Base-by-base conservation (phyloP, 2,329 filamentous ascomycete genomes). In the Pyricularia sp. region DNA sequence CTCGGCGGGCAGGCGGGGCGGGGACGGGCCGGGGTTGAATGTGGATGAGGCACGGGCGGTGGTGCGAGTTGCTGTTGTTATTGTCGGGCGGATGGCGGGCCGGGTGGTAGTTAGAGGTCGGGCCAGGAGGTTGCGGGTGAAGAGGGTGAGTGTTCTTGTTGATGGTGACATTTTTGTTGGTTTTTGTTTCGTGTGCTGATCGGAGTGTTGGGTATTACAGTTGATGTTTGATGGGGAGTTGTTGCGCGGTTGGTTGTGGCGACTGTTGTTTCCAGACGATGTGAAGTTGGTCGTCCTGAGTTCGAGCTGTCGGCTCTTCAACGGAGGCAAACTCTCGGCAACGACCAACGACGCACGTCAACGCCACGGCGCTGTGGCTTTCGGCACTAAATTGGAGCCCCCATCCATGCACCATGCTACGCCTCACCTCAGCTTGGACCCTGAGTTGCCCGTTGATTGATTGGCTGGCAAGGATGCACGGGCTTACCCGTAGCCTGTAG, bases 1-100 rank as follows among this genome's bases (percentile, higher is more conserved):
- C 78, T 92, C 89, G 74, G 93, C 89, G 7, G 94, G 93, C 12
- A 98, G 92, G 66, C 93, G 91, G 0, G 93, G 94, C 20, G 95
- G 95, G 9, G 92, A 81, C 28, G 94, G 92, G 14, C 83, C 82
- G 23, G 81, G 75, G 68, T 80, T 77, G 79, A 85, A 86, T 71
- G 80, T 72, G 74, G 80, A 78, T 72, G 75, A 75, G 31, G 36
- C 36, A 12, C 64, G 64, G 25, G 42, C 20, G 20, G 20, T n/a
- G 9, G 42, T 55, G 36, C 36, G 36, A 30, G 28, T n/a, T n/a
- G n/a, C n/a, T 3, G 42, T 20, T 20, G 42, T 55, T 20, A 7
- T 2, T n/a, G 59, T n/a, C 23, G 58, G n/a, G 10, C 25, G 58
- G 23, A 17, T 61, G n/a, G 58, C 7, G 58, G 58, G 23, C n/a